Conservation (phyloP, 1,284 basidiomycete genomes). For the Leccinum subrobustum region DNA sequence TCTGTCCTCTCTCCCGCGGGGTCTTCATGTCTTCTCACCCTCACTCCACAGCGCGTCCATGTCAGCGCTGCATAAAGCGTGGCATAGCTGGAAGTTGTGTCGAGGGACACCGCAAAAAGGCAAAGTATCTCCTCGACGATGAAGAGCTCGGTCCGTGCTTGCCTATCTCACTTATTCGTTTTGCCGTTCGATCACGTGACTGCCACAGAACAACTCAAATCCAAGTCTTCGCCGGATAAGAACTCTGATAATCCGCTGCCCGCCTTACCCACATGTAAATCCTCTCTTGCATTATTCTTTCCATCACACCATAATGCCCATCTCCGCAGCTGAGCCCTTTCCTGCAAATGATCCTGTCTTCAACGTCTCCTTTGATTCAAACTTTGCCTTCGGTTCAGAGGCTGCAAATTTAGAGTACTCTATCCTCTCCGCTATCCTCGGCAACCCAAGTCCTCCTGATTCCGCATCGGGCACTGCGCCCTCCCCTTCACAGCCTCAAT, state of each 20-base stretch:
- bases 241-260: slow-evolving; percentile 27
- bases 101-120: slow-evolving; percentile 96
- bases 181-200: slow-evolving; percentile 39
- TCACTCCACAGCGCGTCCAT: slow-evolving; percentile 76
- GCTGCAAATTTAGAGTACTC: slow-evolving; percentile 91
- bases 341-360: slow-evolving; percentile 60
- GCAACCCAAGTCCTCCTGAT: slow-evolving; percentile 68
- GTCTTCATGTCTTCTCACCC: slow-evolving; percentile 17
- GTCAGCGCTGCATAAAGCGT: slow-evolving; percentile 92
- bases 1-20: slow-evolving; percentile 40
- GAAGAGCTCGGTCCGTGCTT: slow-evolving; percentile 77
- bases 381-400: slow-evolving; percentile 77
- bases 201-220: slow-evolving; percentile 57
- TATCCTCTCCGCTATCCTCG: slow-evolving; percentile 88
- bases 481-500: slow-evolving; percentile 41
- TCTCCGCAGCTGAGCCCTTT: slow-evolving; percentile 45
- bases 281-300: neutral
- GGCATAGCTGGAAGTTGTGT: slow-evolving; percentile 87
- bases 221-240: slow-evolving; percentile 31
- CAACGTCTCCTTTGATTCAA: slow-evolving; percentile 59
- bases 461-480: slow-evolving; percentile 43
- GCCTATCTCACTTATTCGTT: slow-evolving; percentile 23
- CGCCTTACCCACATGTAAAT: slow-evolving; percentile 34
- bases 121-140: slow-evolving; percentile 93
- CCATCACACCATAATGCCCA: slow-evolving; percentile 4